phyloP scores from a whole-genome alignment of 805 yeast species.

The Wickerhamiella nectarea region DNA sequence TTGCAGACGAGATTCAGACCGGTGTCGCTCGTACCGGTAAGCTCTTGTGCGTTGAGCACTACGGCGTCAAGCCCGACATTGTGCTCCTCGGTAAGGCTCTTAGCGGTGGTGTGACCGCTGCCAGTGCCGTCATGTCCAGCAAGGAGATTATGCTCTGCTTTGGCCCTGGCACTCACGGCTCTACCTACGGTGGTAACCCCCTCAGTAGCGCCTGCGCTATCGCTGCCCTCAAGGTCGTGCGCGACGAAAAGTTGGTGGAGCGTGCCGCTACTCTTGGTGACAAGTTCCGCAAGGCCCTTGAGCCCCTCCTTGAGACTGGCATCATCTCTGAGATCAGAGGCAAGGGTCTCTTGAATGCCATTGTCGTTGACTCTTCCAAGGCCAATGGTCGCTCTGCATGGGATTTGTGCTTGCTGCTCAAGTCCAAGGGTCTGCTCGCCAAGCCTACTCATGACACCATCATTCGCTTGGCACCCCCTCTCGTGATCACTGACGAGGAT shows the following conservation, averaged over 20 bases:
- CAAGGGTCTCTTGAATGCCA: constrained; percentile 74
- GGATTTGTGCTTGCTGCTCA: constrained; percentile 88
- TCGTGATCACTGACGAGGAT: constrained; percentile 81
- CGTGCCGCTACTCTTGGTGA: constrained; percentile 63
- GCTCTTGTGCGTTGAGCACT: constrained; percentile 83
- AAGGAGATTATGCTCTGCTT: constrained; percentile 76
- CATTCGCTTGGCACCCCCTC: constrained; percentile 91
- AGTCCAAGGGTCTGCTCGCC: constrained; percentile 77
- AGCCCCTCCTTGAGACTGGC: constrained; percentile 31
- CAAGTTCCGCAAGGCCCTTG: constrained; percentile 39
- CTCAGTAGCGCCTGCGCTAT: constrained; percentile 84
- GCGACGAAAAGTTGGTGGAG: constrained; percentile 73
- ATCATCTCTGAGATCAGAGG: constrained; percentile 57
- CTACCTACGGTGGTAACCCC: constrained; percentile 97
- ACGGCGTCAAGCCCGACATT: constrained; percentile 73
- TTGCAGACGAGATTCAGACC: constrained; percentile 95
- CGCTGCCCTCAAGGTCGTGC: constrained; percentile 83
- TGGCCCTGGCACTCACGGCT: constrained; percentile 94
- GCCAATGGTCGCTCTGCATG: constrained; percentile 87
- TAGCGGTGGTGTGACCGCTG: constrained; percentile 89
- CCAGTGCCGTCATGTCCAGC: constrained; percentile 83
- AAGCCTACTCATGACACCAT: constrained; percentile 95
- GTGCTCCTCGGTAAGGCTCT: constrained; percentile 87
- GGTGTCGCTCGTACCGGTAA: constrained; percentile 97
- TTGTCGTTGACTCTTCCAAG: constrained; percentile 74